Evolutionary conservation across 148 eudicot species (phyloP), one percentile per base, ranked within the genome.

Genomic region (Spergularia marina): DNA sequence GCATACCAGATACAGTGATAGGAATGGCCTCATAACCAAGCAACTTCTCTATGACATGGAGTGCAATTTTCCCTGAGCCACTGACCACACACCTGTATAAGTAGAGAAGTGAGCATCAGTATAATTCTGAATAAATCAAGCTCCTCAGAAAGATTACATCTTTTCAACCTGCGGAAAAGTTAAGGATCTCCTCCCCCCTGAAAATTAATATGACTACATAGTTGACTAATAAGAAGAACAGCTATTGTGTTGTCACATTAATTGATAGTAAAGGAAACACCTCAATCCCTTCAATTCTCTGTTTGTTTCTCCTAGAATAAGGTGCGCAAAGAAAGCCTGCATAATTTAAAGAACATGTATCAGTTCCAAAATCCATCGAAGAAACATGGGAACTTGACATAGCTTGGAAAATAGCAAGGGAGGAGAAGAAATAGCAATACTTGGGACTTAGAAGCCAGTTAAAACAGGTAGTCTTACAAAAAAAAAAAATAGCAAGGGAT

Each of bases 11-110:
- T 57, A 96, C 93, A 12, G 98, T 89, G 79, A 96, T 81, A 23
- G 99, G 98, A 82, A 92, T 71, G 77, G 99, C 99, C 64, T 92
- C 94, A 83, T 88, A 89, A 67, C 87, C 98, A 79, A 87, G 84
- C 73, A 96, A 94, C 94, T 96, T 96, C 85, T 96, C 99, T 55
- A 89, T 83, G 74, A 96, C 99, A 89, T 96, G 94, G 89, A 96
- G 81, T 80, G 99, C 92, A 64, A 92, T 89, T 87, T 96, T 96
- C 83, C 99, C 99, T 86, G 90, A 91, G 71, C 99, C 99, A 83
- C 98, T 96, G 79, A 96, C 97, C 74, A 82, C 98, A 82, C 99
- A 96, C 85, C 98, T 94, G 84, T 61, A 53, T 58, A 59, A 77
- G 60, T 63, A 73, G 44, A 77, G 62, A 76, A 80, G 11, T 5